phyloP scores from a whole-genome alignment of 2,329 filamentous ascomycete species.

The Epichloe coenophiala region DNA sequence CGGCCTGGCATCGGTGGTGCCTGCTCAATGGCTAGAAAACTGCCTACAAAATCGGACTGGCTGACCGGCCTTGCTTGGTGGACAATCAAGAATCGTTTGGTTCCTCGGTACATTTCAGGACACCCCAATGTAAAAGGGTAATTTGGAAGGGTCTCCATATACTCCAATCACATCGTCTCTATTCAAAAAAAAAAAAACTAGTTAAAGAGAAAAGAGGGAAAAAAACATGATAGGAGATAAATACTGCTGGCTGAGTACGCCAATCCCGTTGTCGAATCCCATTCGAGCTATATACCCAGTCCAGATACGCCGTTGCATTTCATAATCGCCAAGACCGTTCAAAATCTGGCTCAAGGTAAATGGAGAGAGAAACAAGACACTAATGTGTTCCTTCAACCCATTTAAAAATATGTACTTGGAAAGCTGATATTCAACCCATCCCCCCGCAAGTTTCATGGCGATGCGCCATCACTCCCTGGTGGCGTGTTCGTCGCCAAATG shows the following conservation, averaged over 20 bases:
- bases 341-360: background rate
- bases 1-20: no score
- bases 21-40: no score
- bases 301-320: conserved; percentile 3
- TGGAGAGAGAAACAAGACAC: background rate
- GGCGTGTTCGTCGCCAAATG: conserved; percentile 46
- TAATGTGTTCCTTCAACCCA: background rate
- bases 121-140: no score
- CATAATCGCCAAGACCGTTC: conserved; percentile 1
- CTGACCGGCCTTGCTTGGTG: no score
- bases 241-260: conserved; percentile 2
- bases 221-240: conserved; percentile 1
- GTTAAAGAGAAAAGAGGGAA: background rate
- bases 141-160: no score
- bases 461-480: conserved; percentile 30
- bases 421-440: background rate
- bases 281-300: conserved; percentile 1
- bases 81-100: no score
- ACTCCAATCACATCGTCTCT: background rate
- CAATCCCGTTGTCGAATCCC: conserved; percentile 1
- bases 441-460: background rate
- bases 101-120: no score
- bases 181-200: background rate
- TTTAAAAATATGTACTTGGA: conserved; percentile 1
- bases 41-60: no score